Evolutionary conservation across 2,329 filamentous ascomycete genomes (phyloP), one percentile per base, ranked within the genome.

Genomic region (Ophiostoma sp.): DNA sequence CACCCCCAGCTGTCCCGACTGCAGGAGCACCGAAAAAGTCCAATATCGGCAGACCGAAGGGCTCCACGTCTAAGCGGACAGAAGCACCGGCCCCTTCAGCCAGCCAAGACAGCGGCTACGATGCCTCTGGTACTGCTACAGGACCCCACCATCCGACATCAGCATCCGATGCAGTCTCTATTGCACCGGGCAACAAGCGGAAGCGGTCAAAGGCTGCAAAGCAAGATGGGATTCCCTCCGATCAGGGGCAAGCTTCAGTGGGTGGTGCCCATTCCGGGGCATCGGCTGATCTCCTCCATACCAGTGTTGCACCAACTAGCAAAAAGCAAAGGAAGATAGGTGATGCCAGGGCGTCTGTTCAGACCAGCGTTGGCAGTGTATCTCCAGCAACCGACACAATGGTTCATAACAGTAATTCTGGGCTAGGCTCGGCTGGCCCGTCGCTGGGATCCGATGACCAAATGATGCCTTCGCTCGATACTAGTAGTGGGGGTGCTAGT

Each of bases 11-110:
- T 72, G 72, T 69, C 64, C 74, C 67, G 69, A 71, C 62, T 9
- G 60, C 72, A 3, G 44, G 40, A 4, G 11, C 71, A 2, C 16
- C 70, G 12, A 72, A 73, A 55, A 73, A 73, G 67, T 70, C 75
- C 75, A 69, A 77, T 75, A 69, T 77, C 38, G 69, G 66, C 1
- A 70, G 81, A 52, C 79, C 83, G 1, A 84, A 81, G 68, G 81
- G 81, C 0, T 66, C 66, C 12, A 45, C 41, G 4, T 6, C 55
- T 14, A 67, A 68, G 40, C 4, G 62, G 79, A 70, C 81, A 8
- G 8, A 64, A 27, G 27, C 41, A 14, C 9, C 63, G 11, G 8
- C 18, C 18, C 63, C 11, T 7, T 42, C 63, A 27, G 5, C 63
- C 11, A 44, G 12, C 11, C 41, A 64, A 27, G 63, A 64, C 42